phyloP scores from a whole-genome alignment of 768 basidiomycete species.

The Leccinellum rugosiceps region DNA sequence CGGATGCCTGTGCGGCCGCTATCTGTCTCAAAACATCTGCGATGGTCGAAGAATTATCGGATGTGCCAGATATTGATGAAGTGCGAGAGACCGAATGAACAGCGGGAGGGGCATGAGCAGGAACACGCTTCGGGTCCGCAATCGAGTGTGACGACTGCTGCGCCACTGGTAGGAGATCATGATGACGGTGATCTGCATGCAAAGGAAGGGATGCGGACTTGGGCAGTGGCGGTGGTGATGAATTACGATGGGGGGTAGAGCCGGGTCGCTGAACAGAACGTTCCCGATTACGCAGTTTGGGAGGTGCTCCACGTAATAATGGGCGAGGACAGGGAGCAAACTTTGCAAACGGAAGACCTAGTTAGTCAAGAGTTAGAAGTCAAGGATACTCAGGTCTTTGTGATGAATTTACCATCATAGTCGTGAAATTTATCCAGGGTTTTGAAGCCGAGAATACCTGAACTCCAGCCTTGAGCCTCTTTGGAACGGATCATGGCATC shows the following conservation, averaged over 20 bases:
- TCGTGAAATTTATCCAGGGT: slow-evolving; percentile 67
- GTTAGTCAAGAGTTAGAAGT: slow-evolving; percentile 21
- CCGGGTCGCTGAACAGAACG: slow-evolving; percentile 44
- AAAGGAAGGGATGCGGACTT: slow-evolving; percentile 79
- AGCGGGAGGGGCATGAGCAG: slow-evolving; percentile 27
- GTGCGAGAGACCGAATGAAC: slow-evolving; percentile 23
- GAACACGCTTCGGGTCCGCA: slow-evolving; percentile 26
- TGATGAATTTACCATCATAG: slow-evolving; percentile 51
- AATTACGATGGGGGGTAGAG: slow-evolving; percentile 48
- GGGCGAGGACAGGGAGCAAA: slow-evolving; percentile 44
- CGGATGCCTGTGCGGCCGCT: slow-evolving; percentile 52
- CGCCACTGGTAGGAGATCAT: slow-evolving; percentile 24
- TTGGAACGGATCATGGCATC: slow-evolving; percentile 60
- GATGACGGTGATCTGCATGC: slow-evolving; percentile 48
- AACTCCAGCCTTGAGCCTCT: slow-evolving; percentile 72
- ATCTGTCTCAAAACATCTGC: slow-evolving; percentile 78
- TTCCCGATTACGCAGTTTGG: slow-evolving; percentile 56
- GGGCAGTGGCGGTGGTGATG: slow-evolving; percentile 80
- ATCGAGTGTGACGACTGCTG: slow-evolving; percentile 21
- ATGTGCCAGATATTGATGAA: slow-evolving; percentile 23
- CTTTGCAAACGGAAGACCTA: slow-evolving; percentile 52
- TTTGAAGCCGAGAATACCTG: slow-evolving; percentile 76
- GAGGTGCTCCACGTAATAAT: slow-evolving; percentile 47
- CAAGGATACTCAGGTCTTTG: neutral
- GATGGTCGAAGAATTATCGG: slow-evolving; percentile 68